Percentiles rank a stretch among this genome's conserved stretches.
phyloP scores from a whole-genome alignment of 306 rosid genomes.

The Fagus crenata region DNA sequence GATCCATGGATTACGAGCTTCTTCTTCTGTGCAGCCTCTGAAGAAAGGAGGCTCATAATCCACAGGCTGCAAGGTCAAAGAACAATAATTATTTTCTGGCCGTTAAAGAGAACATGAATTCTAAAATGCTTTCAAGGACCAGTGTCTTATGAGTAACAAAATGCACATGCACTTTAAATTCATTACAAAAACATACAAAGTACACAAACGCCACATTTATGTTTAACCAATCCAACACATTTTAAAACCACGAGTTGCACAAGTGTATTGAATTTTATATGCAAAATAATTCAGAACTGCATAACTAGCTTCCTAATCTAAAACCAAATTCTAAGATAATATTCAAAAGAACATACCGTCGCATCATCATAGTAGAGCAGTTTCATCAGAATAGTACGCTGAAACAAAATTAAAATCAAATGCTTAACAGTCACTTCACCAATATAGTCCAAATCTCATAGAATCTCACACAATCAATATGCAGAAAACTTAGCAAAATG shows the following conservation, averaged over 20 bases:
- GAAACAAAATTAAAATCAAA: conserved; percentile 36
- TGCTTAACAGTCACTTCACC: neutral
- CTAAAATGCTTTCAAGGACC: neutral
- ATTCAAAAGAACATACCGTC: conserved; percentile 57
- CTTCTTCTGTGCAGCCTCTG: conserved; percentile 75
- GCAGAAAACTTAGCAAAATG: neutral
- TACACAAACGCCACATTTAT: neutral
- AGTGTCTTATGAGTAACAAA: neutral
- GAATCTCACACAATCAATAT: neutral
- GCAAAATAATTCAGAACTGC: neutral
- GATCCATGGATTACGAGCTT: conserved; percentile 70
- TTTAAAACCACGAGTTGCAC: neutral
- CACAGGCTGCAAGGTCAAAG: conserved; percentile 64
- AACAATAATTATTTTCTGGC: neutral
- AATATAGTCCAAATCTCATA: neutral
- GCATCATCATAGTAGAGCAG: conserved; percentile 81
- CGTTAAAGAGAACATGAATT: neutral
- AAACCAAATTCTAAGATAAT: conserved; percentile 12
- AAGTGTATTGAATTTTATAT: neutral
- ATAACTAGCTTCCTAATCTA: conserved; percentile 5
- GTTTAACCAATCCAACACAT: neutral
- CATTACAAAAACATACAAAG: neutral
- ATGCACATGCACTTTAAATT: neutral
- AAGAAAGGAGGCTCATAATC: conserved; percentile 98
- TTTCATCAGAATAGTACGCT: conserved; percentile 95